Conservation (phyloP, 768 basidiomycete genomes). For the Dacryopinax primogenitus region DNA sequence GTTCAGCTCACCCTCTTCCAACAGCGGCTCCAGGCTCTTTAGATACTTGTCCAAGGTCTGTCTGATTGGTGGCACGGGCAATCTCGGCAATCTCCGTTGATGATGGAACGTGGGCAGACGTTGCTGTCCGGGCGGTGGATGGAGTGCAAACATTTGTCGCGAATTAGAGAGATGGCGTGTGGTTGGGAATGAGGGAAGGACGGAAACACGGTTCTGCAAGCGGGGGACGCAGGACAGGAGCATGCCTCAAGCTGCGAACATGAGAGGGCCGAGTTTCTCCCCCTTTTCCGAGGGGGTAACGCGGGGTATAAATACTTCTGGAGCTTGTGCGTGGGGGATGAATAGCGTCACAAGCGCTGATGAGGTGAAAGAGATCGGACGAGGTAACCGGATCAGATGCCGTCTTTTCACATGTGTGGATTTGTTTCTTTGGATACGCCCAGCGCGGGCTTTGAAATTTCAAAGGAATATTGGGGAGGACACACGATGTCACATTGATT, state of each 20-base stretch:
- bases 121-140: constrained; percentile 11
- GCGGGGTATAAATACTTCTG: background rate
- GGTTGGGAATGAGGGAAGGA: background rate
- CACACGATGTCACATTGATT: too few relatives aligned
- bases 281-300: background rate
- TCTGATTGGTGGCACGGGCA: constrained; percentile 71
- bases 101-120: constrained; percentile 17
- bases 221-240: background rate
- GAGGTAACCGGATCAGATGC: background rate
- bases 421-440: too few relatives aligned
- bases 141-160: constrained; percentile 14
- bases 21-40: constrained; percentile 60
- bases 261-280: background rate
- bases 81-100: constrained; percentile 41
- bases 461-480: too few relatives aligned
- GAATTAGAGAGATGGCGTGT: background rate
- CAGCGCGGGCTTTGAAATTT: too few relatives aligned
- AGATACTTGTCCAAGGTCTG: constrained; percentile 68
- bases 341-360: background rate
- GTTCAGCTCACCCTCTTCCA: constrained; percentile 57
- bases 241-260: background rate
- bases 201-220: background rate
- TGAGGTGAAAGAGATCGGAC: background rate
- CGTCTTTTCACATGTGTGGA: background rate
- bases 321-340: background rate